Percentiles rank a stretch among this genome's conserved stretches.
These are phyloP conservation scores for Gossypium trilobum DNA, from an alignment of 441 rosid genomes.

Conservation along the genomic window DNA sequence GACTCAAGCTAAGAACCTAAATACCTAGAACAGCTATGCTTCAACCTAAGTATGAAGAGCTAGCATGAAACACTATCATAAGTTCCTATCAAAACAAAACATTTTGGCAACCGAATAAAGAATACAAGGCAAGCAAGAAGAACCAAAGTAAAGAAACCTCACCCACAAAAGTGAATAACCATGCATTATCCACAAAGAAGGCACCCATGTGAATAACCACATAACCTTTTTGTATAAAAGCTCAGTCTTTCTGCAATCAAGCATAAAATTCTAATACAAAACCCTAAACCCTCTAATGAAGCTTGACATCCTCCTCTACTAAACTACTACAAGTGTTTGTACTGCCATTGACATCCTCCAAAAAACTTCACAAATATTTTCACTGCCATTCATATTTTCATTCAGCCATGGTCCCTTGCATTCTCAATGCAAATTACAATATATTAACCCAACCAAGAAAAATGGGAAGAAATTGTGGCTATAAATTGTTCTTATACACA, in stretches of 20 bases:
- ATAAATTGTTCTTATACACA: background rate
- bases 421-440: background rate
- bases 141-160: background rate
- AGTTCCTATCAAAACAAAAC: background rate
- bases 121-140: background rate
- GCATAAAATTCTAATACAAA: background rate
- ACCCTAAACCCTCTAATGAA: background rate
- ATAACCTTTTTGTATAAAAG: background rate
- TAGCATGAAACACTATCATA: background rate
- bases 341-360: background rate
- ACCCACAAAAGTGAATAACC: background rate
- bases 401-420: background rate
- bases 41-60: background rate
- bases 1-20: background rate
- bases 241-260: background rate
- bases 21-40: background rate
- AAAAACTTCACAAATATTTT: background rate
- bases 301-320: conserved; percentile 7
- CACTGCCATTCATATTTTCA: background rate
- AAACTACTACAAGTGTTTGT: background rate
- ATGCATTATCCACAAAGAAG: background rate
- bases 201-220: background rate
- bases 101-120: background rate
- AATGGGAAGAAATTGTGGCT: background rate
- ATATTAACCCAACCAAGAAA: background rate